These are phyloP conservation scores for Tremellales sp. DNA, from an alignment of 1,284 basidiomycete genomes.

Conservation along the genomic window DNA sequence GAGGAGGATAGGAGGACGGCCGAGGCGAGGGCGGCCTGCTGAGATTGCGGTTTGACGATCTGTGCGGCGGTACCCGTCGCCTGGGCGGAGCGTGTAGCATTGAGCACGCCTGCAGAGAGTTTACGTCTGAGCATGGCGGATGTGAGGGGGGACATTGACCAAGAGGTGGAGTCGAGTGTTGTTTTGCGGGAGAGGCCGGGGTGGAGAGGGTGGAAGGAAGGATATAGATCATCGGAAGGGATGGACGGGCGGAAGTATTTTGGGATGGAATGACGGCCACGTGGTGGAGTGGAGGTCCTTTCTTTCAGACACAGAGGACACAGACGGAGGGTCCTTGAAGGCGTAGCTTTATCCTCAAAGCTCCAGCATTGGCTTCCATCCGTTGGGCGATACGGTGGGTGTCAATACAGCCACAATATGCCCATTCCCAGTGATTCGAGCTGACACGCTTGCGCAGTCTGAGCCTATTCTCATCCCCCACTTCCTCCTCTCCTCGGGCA, in stretches of 20 bases:
- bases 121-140: too few species aligned
- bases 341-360: too few species aligned
- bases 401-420: background rate
- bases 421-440: background rate
- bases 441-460: background rate
- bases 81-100: too few species aligned
- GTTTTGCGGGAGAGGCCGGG: background rate
- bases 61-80: too few species aligned
- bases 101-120: too few species aligned
- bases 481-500: conserved; percentile 10
- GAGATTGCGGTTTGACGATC: too few species aligned
- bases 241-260: conserved; percentile 1
- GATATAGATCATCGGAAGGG: conserved; percentile 7
- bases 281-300: background rate
- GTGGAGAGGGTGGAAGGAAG: background rate
- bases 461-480: background rate
- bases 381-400: too few species aligned
- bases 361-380: too few species aligned
- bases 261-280: background rate
- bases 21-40: conserved; percentile 55
- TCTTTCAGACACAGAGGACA: background rate
- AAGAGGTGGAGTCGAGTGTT: background rate
- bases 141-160: background rate
- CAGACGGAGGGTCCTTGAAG: background rate
- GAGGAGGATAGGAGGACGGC: conserved; percentile 62